Evolutionary conservation across 176 grass and related monocot genomes (phyloP).

Genomic region (Zea mays): DNA sequence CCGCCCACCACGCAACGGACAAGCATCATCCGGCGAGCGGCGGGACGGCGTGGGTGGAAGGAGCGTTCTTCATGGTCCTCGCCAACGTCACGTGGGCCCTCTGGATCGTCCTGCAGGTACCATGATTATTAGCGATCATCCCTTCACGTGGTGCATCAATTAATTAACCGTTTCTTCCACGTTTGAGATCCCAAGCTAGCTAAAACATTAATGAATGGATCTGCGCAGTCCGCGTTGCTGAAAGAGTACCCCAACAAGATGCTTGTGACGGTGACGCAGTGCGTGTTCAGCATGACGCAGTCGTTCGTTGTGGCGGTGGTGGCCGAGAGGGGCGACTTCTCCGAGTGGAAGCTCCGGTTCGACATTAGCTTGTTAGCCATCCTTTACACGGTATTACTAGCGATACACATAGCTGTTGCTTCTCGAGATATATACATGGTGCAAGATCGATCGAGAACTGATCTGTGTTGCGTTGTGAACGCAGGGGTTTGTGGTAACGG

Average conservation of each 20-base stretch:
- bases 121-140: not conserved
- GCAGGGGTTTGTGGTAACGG: slow-evolving; percentile 22
- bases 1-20: too few relatives aligned
- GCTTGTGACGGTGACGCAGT: slow-evolving; percentile 48
- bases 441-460: too few relatives aligned
- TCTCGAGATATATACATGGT: too few relatives aligned
- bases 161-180: not conserved
- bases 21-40: not conserved
- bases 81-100: slow-evolving; percentile 51
- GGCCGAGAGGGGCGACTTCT: slow-evolving; percentile 34
- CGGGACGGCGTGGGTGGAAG: slow-evolving; percentile 54
- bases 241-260: slow-evolving; percentile 61
- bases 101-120: slow-evolving; percentile 70
- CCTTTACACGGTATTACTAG: not conserved
- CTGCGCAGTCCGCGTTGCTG: slow-evolving; percentile 8
- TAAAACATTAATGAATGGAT: not conserved
- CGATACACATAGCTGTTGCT: too few relatives aligned
- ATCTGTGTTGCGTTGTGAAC: too few relatives aligned
- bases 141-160: not conserved
- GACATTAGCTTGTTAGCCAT: slow-evolving; percentile 11
- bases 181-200: not conserved
- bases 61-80: slow-evolving; percentile 62
- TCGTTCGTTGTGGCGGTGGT: slow-evolving; percentile 33
- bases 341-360: slow-evolving; percentile 42
- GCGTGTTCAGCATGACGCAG: slow-evolving; percentile 47